These are phyloP conservation scores for Ganoderma lucidum DNA, from an alignment of 1,284 basidiomycete species.

Conservation along the genomic window DNA sequence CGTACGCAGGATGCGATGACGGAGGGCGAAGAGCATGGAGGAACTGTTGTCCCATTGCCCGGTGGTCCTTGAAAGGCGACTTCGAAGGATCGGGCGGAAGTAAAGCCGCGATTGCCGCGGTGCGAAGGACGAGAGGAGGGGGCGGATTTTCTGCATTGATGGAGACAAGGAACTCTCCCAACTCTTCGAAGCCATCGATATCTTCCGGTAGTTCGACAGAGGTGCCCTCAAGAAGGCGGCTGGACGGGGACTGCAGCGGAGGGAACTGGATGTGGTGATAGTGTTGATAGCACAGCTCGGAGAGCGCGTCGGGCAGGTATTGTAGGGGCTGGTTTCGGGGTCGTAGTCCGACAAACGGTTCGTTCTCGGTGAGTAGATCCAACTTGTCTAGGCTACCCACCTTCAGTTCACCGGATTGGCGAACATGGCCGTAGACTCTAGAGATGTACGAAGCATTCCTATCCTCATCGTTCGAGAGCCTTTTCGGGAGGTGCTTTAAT, in stretches of 20 bases:
- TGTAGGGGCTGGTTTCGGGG: neutral
- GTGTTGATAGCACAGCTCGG: neutral
- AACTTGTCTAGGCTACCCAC: neutral
- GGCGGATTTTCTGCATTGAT: neutral
- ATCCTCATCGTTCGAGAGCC: neutral
- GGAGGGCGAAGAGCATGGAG: neutral
- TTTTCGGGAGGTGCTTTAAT: conserved; percentile 11
- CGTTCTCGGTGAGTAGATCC: neutral
- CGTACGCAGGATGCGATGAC: neutral
- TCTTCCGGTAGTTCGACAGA: neutral
- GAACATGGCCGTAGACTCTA: neutral
- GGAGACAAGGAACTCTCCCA: neutral
- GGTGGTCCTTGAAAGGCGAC: neutral
- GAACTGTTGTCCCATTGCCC: neutral
- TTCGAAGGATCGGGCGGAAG: neutral
- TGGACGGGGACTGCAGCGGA: neutral
- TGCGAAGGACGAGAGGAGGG: neutral
- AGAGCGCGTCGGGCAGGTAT: neutral
- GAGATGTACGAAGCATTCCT: neutral
- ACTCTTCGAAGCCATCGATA: neutral
- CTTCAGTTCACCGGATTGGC: neutral
- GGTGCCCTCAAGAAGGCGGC: neutral
- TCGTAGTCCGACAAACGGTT: neutral
- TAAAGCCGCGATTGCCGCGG: neutral
- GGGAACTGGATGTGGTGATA: neutral